Conservation (phyloP, 164 flowering plant genomes). For the Vitis labrusca region DNA sequence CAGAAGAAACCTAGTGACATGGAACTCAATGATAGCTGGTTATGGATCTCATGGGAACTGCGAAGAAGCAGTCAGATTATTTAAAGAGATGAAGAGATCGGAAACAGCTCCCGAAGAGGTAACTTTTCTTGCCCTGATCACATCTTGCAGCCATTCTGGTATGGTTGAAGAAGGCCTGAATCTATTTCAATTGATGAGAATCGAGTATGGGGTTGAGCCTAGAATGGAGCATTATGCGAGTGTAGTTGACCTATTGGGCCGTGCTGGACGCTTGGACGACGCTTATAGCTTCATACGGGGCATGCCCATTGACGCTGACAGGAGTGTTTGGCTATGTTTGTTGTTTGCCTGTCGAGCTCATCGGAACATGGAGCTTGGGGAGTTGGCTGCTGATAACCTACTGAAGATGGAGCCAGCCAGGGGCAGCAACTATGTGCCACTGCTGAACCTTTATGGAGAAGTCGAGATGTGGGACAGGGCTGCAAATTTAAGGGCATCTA, state of each 20-base stretch:
- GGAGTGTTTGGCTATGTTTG: constrained; percentile 53
- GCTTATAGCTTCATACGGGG: constrained; percentile 43
- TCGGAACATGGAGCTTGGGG: constrained; percentile 48
- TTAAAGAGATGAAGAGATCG: constrained; percentile 36
- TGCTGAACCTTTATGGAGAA: constrained; percentile 48
- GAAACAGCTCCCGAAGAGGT: constrained; percentile 46
- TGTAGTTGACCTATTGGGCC: constrained; percentile 55
- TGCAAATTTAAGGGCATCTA: constrained; percentile 33
- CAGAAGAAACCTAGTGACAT: constrained; percentile 36
- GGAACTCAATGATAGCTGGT: constrained; percentile 63
- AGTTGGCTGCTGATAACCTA: constrained; percentile 38
- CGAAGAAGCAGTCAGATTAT: constrained; percentile 33
- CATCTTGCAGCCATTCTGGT: constrained; percentile 70
- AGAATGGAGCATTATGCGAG: constrained; percentile 57
- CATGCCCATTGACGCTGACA: constrained; percentile 52
- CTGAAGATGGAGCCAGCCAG: constrained; percentile 39
- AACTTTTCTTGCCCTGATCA: constrained; percentile 51
- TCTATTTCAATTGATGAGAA: constrained; percentile 44
- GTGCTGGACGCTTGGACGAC: constrained; percentile 54
- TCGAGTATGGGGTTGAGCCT: constrained; percentile 38
- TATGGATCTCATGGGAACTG: constrained; percentile 60
- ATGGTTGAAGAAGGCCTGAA: constrained; percentile 41
- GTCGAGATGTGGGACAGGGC: constrained; percentile 48
- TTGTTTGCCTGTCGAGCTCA: constrained; percentile 41
- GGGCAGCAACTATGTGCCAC: constrained; percentile 44